Base-by-base conservation (phyloP, 2,329 filamentous ascomycete genomes). In the Sclerotinia glacialis region DNA sequence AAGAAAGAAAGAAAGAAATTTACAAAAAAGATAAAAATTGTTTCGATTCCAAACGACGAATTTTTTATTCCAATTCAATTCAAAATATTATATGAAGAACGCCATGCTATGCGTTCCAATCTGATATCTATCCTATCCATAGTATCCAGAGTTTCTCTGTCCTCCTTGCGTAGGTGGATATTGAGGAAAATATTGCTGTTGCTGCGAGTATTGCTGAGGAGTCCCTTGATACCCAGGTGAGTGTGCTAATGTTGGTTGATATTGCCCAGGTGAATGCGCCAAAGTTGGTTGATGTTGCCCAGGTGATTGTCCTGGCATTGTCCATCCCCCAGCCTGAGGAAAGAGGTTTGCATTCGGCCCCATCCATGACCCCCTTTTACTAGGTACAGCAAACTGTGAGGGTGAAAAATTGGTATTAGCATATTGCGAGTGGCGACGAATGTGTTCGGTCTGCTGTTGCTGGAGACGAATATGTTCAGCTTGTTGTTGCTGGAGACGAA, bases 401-500 rank as follows among this genome's bases (percentile, higher is more conserved):
- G 69, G 69, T 26, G 69, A 67, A 31, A 69, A 71, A 58, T 74
- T 70, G 69, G 71, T 73, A 21, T 65, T 71, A 34, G 69, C 69
- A 44, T 72, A 72, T 62, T 70, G 70, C 4, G 70, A 71, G 42
- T 71, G 66, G 44, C 71, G 71, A 65, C 70, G 42, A 70, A 18
- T 6, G 7, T 53, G 50, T 28, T 53, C 50, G 52, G 28, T 61
- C 55, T 55, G 72, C 7, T 54, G 52, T 8, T 18, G 14, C 42
- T 71, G 66, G 47, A 70, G 70, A 64, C 70, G 42, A 70, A 4
- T 3, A 1, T 53, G 18, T 9, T 53, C 50, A 12, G 50, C 50
- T 53, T 14, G 14, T 12, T 52, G 49, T 58, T 44, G 23, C 14
- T 44, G 16, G 63, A 87, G 84, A 73, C 90, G 87, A 34, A 87